Base-by-base conservation (phyloP, 2,329 filamentous ascomycete genomes). In the Cercospora berteroae region DNA sequence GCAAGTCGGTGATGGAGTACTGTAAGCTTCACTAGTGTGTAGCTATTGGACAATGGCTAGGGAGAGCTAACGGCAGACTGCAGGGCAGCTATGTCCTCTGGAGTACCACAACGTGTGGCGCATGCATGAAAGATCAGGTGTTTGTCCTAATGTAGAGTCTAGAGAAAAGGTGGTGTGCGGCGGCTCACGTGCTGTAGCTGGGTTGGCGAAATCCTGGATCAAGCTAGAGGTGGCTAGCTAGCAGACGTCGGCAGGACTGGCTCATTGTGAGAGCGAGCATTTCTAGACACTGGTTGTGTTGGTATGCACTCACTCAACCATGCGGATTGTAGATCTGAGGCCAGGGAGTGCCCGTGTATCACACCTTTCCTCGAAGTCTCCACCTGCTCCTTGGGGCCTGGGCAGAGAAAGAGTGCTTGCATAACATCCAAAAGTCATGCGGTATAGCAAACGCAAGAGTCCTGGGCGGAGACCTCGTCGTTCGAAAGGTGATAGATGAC, bases 21-120 rank as follows among this genome's bases (percentile, higher is more conserved):
- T 56, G 61, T 31, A 57, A 64, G 59, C 36, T 61, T 61, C 39
- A 23, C 36, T 44, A 48, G 25, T 50, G 27, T 18, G n/a, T 44
- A 50, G 59, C 42, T 50, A 61, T 61, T 61, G 59, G 59, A 16
- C 42, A 42, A 48, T 31, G 36, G 42, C 39, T 20, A 18, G 10
- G 36, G 12, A 20, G 39, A 48, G 61, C 61, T 64, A 64, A 52
- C 36, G 50, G 33, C 50, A 57, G 61, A 64, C 61, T 36, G 61
- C 61, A 64, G 61, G 20, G 31, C 50, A 64, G 50, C 61, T 64
- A 58, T 58, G 61, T 64, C 52, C 36, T 64, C 61, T 64, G 61
- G 61, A 64, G 61, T 64, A 64, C 61, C 61, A 64, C 61, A 20
- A 64, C 61, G 36, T 39, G 50, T 64, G 61, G 61, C 61, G 61